Base-by-base conservation (phyloP, 495 filamentous ascomycete species). In the Penicillium odoratum region DNA sequence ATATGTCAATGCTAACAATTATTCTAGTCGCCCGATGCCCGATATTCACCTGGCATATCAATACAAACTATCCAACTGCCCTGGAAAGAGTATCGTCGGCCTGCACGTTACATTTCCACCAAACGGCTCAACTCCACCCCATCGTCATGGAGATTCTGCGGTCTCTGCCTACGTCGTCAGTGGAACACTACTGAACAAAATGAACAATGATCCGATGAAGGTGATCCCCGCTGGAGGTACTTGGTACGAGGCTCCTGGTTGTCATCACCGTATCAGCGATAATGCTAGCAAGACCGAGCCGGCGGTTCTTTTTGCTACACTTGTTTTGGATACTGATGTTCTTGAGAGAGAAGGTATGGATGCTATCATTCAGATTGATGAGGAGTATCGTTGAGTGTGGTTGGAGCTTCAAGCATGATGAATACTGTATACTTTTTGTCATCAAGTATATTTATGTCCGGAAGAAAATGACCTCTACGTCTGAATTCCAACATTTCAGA, bases 191-290 rank as follows among this genome's bases (percentile, higher is more conserved):
- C 48, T 71, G 28, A 78, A 77, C 46, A 73, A 74, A 40, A 79
- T 80, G 77, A 78, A 80, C 53, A 46, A 76, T 36, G 63, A 71
- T 8, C 64, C 63, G 18, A 69, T 71, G 53, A 62, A 59, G 30
- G 49, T 63, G 0, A 61, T 64, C 21, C 11, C 59, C 16, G 28
- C 42, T 3, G 75, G 74, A 1, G 73, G 64, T 7, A 64, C 62
- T 15, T 78, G 68, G 63, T 76, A 69, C 49, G 75, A 80, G 58
- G 71, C 73, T 8, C 77, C 77, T 0, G 75, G 75, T 0, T 80
- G 77, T 43, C 74, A 76, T 44, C 75, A 80, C 58, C 60, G 68
- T 28, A 65, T 72, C 46, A 75, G 75, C 47, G 70, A 70, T 40
- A 78, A 78, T 59, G 63, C 61, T 4, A 73, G 73, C 58, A 61